A percentile compares a stretch with the other conserved stretches of the same genome.
These are phyloP conservation scores for Ceratocystis alfenasii DNA, from an alignment of 2,329 filamentous ascomycete species.

Conservation along the genomic window DNA sequence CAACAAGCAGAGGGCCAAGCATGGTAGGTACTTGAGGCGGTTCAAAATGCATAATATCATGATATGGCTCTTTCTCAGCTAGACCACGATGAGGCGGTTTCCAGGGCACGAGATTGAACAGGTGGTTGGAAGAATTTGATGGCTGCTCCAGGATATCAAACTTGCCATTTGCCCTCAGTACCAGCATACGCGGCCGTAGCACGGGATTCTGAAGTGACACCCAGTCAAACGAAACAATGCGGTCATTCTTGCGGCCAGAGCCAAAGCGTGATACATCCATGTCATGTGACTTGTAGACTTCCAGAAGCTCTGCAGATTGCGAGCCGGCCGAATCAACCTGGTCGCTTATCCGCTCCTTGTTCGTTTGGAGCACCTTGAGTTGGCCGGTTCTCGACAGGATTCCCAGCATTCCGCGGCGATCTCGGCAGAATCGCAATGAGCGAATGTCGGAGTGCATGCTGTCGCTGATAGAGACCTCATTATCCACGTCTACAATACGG, in stretches of 20 bases:
- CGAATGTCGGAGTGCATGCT: slow-evolving; percentile 50
- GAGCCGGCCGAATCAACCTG: slow-evolving; percentile 24
- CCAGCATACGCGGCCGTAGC: slow-evolving; percentile 46
- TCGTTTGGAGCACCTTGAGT: slow-evolving; percentile 48
- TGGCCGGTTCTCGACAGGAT: slow-evolving; percentile 52
- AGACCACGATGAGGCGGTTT: slow-evolving; percentile 45
- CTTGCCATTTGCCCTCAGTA: slow-evolving; percentile 46
- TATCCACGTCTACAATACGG: slow-evolving; percentile 44
- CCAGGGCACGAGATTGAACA: slow-evolving; percentile 52
- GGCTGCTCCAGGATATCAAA: slow-evolving; percentile 53
- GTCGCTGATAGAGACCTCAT: slow-evolving; percentile 38
- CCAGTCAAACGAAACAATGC: slow-evolving; percentile 59
- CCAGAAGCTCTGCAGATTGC: slow-evolving; percentile 41
- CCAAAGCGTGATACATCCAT: slow-evolving; percentile 48
- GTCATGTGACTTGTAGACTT: slow-evolving; percentile 48
- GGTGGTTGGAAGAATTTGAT: slow-evolving; percentile 44
- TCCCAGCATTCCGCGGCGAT: slow-evolving; percentile 48
- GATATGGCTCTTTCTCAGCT: slow-evolving; percentile 41
- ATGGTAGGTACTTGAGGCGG: slow-evolving; percentile 40
- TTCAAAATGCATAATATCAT: slow-evolving; percentile 48
- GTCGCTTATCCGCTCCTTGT: slow-evolving; percentile 39
- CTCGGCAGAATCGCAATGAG: slow-evolving; percentile 50
- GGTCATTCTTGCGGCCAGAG: slow-evolving; percentile 41
- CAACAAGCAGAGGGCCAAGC: slow-evolving; percentile 43
- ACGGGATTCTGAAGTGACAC: slow-evolving; percentile 45